phyloP scores from a whole-genome alignment of 331 rosid species.

The Quercus phellos region DNA sequence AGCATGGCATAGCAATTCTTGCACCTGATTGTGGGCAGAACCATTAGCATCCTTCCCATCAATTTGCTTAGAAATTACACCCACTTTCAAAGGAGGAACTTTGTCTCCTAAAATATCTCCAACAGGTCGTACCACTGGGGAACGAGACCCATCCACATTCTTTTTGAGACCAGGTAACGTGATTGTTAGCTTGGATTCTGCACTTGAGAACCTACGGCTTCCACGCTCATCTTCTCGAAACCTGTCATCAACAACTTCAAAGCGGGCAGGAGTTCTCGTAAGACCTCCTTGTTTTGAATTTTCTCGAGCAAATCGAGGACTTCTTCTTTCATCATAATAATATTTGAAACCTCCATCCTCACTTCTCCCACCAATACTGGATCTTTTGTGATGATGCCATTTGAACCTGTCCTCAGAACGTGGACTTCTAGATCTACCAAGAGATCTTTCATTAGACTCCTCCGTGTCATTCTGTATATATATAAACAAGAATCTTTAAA shows the following conservation, averaged over 20 bases:
- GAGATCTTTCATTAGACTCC: constrained; percentile 31
- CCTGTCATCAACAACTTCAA: constrained; percentile 89
- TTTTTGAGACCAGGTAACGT: constrained; percentile 26
- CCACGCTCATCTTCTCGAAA: constrained; percentile 44
- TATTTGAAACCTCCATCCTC: constrained; percentile 33
- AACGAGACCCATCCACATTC: constrained; percentile 20
- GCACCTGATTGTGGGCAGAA: constrained; percentile 29
- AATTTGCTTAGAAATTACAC: constrained; percentile 26
- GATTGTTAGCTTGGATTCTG: constrained; percentile 36
- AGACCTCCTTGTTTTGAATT: constrained; percentile 37
- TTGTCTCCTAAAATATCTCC: constrained; percentile 25
- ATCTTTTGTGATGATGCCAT: constrained; percentile 20
- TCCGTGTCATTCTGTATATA: constrained; percentile 50
- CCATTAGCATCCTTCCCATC: constrained; percentile 19
- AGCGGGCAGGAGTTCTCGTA: constrained; percentile 38
- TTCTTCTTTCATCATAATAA: constrained; percentile 62
- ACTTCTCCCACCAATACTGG: constrained; percentile 37
- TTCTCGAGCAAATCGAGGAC: constrained; percentile 52
- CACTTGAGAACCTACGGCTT: constrained; percentile 30
- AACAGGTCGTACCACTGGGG: constrained; percentile 16
- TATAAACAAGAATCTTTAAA: constrained; percentile 8
- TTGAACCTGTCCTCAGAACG: constrained; percentile 19
- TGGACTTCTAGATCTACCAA: constrained; percentile 32
- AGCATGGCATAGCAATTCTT: background rate
- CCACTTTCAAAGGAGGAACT: constrained; percentile 27